Evolutionary conservation across 2,329 filamentous ascomycete genomes (phyloP), one percentile per base, ranked within the genome.

Genomic region (Calonectria hongkongensis): DNA sequence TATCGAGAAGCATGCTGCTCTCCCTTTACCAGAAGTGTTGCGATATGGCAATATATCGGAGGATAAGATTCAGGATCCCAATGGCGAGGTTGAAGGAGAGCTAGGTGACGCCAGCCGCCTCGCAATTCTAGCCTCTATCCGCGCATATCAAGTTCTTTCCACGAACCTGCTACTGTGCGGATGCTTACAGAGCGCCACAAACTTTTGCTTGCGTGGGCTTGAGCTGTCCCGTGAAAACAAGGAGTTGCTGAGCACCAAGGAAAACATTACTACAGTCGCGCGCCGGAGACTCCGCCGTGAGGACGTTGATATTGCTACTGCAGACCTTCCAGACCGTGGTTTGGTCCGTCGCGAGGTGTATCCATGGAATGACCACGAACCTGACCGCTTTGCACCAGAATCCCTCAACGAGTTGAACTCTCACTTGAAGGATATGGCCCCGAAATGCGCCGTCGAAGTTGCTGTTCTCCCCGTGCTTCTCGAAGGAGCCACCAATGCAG

Each of bases 391-490:
- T 79, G 91, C 93, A 4, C 85, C 90, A 43, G 91, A 93, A 77
- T 93, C 93, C 1, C 85, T 98, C 28, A 84, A 88, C 0, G 88
- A 93, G 64, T 86, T 98, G 54, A 98, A 98, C 80, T 83, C 86
- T 27, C 88, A 93, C 76, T 88, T 98, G 76, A 85, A 87, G 30
- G 83, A 85, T 2, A 92, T 95, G 68, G 95, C 95, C 0, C 94
- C 95, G 0, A 96, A 95, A 80, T 94, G 96, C 73, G 94, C 94
- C 75, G 94, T 98, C 36, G 90, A 91, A 71, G 92, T 93, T 3
- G 92, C 95, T 0, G 89, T 93, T 39, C 86, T 99, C 5, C 97
- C 96, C 0, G 87, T 94, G 0, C 85, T 98, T 28, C 86, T 92
- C 13, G 87, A 89, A 60, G 86, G 86, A 28, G 89, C 88, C 4